These are phyloP conservation scores for Suhomyces kilbournensis DNA, from an alignment of 805 yeast genomes.

Conservation along the genomic window DNA sequence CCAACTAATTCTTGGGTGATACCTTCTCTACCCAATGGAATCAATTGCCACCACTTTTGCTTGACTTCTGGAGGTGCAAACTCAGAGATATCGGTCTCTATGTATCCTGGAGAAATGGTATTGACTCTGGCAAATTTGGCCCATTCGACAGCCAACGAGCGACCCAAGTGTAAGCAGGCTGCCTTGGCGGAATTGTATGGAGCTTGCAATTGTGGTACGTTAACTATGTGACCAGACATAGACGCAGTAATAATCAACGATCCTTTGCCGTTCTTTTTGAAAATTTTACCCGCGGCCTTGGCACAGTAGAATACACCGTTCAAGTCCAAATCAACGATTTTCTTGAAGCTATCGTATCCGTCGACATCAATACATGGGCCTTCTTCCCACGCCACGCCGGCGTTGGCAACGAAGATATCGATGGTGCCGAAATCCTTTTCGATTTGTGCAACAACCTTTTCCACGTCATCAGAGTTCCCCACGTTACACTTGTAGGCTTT, in stretches of 20 bases:
- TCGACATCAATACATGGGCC: constrained; percentile 48
- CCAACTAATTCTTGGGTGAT: constrained; percentile 44
- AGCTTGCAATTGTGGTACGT: constrained; percentile 45
- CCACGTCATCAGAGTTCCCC: constrained; percentile 48
- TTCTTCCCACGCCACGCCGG: constrained; percentile 53
- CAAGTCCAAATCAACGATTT: constrained; percentile 39
- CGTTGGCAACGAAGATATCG: constrained; percentile 85
- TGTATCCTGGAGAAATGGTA: constrained; percentile 44
- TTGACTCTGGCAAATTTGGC: constrained; percentile 46
- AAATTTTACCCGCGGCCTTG: constrained; percentile 39
- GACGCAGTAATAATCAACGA: constrained; percentile 45
- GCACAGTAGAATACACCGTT: constrained; percentile 45
- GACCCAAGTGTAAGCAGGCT: constrained; percentile 41
- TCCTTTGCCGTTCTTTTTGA: constrained; percentile 39
- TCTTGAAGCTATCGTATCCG: constrained; percentile 33
- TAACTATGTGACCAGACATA: constrained; percentile 48
- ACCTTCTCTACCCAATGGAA: constrained; percentile 48
- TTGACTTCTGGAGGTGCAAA: constrained; percentile 33
- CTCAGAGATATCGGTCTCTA: constrained; percentile 38
- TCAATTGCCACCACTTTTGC: constrained; percentile 38
- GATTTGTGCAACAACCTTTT: constrained; percentile 46
- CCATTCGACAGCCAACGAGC: constrained; percentile 47
- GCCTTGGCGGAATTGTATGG: constrained; percentile 49
- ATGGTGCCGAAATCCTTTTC: constrained; percentile 72
- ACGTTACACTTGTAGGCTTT: constrained; percentile 66